A percentile compares a stretch with the other conserved stretches of the same genome.
These are phyloP conservation scores for Coemansia sp. DNA, from an alignment of 192 early-diverging fungal genomes.

Conservation along the genomic window DNA sequence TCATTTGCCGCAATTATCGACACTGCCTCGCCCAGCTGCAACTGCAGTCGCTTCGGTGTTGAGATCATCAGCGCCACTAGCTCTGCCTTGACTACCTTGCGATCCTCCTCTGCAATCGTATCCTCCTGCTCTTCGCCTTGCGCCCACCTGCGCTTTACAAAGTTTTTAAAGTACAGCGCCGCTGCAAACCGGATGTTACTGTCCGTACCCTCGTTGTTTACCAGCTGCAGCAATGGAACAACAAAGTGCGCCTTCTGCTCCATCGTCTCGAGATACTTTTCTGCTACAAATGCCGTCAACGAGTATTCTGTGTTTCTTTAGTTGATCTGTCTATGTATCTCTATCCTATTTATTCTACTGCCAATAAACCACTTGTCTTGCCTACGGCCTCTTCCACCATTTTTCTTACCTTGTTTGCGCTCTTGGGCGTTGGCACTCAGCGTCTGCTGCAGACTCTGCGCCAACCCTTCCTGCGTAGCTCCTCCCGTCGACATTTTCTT, in stretches of 20 bases:
- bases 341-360: not conserved
- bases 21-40: constrained; percentile 91
- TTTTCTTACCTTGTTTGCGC: constrained; percentile 45
- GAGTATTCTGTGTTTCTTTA: constrained; percentile 3
- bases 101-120: constrained; percentile 58
- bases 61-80: constrained; percentile 86
- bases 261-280: constrained; percentile 55
- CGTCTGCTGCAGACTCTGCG: constrained; percentile 52
- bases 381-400: not conserved
- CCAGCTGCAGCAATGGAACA: constrained; percentile 71
- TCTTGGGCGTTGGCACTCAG: constrained; percentile 44
- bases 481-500: not conserved
- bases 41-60: constrained; percentile 73
- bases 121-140: constrained; percentile 46
- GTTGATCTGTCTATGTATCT: constrained; percentile 18
- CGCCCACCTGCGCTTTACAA: constrained; percentile 84
- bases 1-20: constrained; percentile 89
- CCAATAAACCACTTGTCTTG: not conserved
- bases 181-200: constrained; percentile 71
- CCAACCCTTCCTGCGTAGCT: constrained; percentile 28
- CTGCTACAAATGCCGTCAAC: constrained; percentile 50
- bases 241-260: constrained; percentile 67
- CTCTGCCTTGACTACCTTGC: constrained; percentile 75
- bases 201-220: constrained; percentile 61
- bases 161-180: constrained; percentile 95